These are phyloP conservation scores for Chrysanthemum seticuspe DNA, from an alignment of 129 eudicot genomes.

Conservation along the genomic window DNA sequence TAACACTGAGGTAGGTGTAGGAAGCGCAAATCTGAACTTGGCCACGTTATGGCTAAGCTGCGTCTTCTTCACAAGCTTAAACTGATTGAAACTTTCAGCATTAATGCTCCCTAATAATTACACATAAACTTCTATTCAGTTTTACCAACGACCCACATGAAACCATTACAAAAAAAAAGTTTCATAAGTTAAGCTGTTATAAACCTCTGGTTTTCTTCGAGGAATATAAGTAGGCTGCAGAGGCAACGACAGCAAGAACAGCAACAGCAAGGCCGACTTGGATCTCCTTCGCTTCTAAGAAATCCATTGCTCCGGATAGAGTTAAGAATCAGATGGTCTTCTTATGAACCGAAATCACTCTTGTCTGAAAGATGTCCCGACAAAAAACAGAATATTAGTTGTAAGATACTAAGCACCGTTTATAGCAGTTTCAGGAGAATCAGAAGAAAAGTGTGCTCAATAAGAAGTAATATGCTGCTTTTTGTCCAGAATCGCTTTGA, in stretches of 20 bases:
- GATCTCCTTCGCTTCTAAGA: slow-evolving; percentile 57
- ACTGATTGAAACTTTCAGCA: slow-evolving; percentile 68
- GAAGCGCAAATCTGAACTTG: slow-evolving; percentile 90
- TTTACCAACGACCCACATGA: slow-evolving; percentile 2
- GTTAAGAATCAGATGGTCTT: neutral
- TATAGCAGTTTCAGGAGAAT: slow-evolving; percentile 19
- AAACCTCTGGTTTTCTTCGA: slow-evolving; percentile 85
- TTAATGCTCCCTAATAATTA: slow-evolving; percentile 54
- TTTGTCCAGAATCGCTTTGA: slow-evolving; percentile 11
- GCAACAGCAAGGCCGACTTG: slow-evolving; percentile 78
- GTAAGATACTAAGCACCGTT: neutral
- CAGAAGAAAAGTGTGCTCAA: neutral
- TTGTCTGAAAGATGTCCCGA: slow-evolving; percentile 20
- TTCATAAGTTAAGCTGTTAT: neutral
- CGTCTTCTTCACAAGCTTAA: slow-evolving; percentile 85
- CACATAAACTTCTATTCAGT: slow-evolving; percentile 10
- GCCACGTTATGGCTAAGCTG: slow-evolving; percentile 94
- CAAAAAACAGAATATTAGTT: too few relatives aligned
- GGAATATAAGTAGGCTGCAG: slow-evolving; percentile 57
- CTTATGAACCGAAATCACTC: neutral
- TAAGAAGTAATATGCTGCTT: slow-evolving; percentile 19
- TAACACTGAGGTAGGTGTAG: slow-evolving; percentile 83
- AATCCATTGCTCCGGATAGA: slow-evolving; percentile 48
- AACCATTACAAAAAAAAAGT: slow-evolving; percentile 5
- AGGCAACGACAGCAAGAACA: slow-evolving; percentile 65